These are phyloP conservation scores for Proliferodiscus dingleyae DNA, from an alignment of 2,329 filamentous ascomycete genomes.

Conservation along the genomic window DNA sequence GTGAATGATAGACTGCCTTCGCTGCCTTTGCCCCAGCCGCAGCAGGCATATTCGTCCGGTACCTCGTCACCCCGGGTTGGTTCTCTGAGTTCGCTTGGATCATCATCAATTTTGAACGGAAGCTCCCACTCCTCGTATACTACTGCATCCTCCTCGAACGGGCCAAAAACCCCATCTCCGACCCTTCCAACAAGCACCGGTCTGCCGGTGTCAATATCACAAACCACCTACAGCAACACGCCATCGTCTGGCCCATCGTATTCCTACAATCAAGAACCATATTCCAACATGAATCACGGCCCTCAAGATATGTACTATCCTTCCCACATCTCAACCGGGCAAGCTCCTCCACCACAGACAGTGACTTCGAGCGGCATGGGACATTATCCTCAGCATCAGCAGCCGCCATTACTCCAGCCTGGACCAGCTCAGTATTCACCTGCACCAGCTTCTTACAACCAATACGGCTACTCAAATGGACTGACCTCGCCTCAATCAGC, in stretches of 20 bases:
- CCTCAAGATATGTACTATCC: constrained; percentile 82
- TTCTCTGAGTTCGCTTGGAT: constrained; percentile 61
- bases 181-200: constrained; percentile 50
- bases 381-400: constrained; percentile 72
- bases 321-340: constrained; percentile 72
- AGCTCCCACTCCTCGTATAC: constrained; percentile 53
- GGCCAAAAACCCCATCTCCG: constrained; percentile 74
- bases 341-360: constrained; percentile 69
- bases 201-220: constrained; percentile 38
- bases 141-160: constrained; percentile 48
- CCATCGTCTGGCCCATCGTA: constrained; percentile 37
- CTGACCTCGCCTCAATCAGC: constrained; percentile 73
- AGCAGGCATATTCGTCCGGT: constrained; percentile 60
- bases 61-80: constrained; percentile 71
- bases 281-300: constrained; percentile 71
- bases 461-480: constrained; percentile 72
- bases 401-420: constrained; percentile 70
- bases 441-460: constrained; percentile 50
- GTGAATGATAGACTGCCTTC: constrained; percentile 68
- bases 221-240: constrained; percentile 27
- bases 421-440: constrained; percentile 64
- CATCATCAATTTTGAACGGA: constrained; percentile 44
- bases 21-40: constrained; percentile 62
- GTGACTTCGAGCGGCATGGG: constrained; percentile 68
- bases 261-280: constrained; percentile 35